A percentile compares a stretch with the other conserved stretches of the same genome.
Conservation (phyloP, 495 filamentous ascomycete genomes). For the Neurospora sp. region DNA sequence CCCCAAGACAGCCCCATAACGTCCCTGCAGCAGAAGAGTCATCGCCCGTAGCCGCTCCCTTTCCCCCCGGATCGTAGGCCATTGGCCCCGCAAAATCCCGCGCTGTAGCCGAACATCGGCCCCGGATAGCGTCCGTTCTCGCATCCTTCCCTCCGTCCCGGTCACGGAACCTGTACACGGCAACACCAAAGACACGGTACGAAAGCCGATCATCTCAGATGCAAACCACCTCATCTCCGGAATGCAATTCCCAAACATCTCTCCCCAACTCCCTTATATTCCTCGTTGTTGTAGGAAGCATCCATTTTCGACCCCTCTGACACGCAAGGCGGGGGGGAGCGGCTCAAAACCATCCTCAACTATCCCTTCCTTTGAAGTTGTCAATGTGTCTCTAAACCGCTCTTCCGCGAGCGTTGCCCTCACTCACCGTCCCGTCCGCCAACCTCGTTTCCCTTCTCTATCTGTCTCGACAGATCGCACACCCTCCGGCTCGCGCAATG, state of each 20-base stretch:
- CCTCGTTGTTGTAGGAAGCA: background rate
- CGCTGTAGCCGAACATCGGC: background rate
- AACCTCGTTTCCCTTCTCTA: background rate
- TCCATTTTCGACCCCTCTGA: background rate
- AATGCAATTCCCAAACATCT: background rate
- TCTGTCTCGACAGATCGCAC: background rate
- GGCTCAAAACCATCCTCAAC: background rate
- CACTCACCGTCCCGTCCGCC: background rate
- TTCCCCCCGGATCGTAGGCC: background rate
- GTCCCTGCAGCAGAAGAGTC: background rate
- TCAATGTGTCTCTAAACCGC: background rate
- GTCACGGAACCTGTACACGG: background rate
- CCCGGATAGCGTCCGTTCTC: background rate
- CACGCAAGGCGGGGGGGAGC: background rate
- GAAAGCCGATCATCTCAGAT: background rate
- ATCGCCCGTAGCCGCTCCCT: background rate
- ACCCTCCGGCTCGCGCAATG: background rate
- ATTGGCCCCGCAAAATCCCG: background rate
- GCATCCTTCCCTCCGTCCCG: background rate
- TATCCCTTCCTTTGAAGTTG: background rate
- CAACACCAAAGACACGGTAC: background rate
- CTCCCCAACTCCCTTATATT: background rate
- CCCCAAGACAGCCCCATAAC: background rate
- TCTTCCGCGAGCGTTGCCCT: background rate
- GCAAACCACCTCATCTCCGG: background rate